These are phyloP conservation scores for Tephrocybe sp. DNA, from an alignment of 768 basidiomycete species.

Conservation along the genomic window DNA sequence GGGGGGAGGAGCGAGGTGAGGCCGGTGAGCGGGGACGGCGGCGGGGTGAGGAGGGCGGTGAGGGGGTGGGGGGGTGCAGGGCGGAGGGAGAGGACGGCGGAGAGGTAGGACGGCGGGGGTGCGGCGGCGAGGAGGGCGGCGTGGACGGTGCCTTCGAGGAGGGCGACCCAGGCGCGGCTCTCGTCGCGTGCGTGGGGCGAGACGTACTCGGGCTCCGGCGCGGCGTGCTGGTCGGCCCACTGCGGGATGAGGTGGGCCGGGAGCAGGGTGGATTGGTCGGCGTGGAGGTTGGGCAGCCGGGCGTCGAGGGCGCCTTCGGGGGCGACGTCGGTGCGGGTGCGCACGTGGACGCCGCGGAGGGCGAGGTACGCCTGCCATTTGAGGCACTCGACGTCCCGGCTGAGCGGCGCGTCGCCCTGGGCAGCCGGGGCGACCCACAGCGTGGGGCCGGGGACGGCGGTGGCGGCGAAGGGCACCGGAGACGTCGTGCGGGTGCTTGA, in stretches of 20 bases:
- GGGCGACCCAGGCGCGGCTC: conserved; percentile 78
- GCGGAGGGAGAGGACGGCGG: conserved; percentile 39
- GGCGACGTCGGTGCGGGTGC: conserved; percentile 66
- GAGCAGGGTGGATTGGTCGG: conserved; percentile 54
- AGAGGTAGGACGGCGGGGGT: conserved; percentile 42
- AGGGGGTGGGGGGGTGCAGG: conserved; percentile 33
- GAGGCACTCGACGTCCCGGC: conserved; percentile 81
- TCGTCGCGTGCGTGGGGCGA: conserved; percentile 64
- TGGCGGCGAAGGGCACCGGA: conserved; percentile 38
- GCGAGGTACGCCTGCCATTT: conserved; percentile 89
- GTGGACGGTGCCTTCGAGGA: conserved; percentile 77
- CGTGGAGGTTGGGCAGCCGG: conserved; percentile 69
- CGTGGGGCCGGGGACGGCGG: conserved; percentile 36
- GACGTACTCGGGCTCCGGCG: conserved; percentile 46
- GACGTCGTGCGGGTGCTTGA: conserved; percentile 41
- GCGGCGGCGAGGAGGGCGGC: conserved; percentile 69
- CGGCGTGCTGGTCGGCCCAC: conserved; percentile 53
- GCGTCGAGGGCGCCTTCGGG: conserved; percentile 69
- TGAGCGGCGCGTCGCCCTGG: conserved; percentile 41
- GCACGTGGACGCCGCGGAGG: conserved; percentile 58
- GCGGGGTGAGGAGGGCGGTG: conserved; percentile 56
- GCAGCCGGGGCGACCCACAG: conserved; percentile 62
- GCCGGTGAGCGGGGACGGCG: conserved; percentile 73
- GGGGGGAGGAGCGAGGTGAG: conserved; percentile 60
- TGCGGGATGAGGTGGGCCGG: conserved; percentile 67